Base-by-base conservation (phyloP, 331 rosid genomes). In the Rosa hybrid region DNA sequence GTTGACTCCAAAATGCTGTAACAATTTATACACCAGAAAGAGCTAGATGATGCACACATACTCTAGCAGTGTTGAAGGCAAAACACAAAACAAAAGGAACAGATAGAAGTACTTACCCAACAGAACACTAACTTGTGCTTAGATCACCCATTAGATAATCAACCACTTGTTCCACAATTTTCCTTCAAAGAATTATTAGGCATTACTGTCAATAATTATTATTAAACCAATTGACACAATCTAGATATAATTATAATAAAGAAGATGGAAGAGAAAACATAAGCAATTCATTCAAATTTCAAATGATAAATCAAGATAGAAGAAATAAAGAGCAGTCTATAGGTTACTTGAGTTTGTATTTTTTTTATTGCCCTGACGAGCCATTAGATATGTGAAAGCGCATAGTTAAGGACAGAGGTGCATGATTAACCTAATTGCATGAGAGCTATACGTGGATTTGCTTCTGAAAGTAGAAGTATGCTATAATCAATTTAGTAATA, bases 91-190 rank as follows among this genome's bases (percentile, higher is more conserved):
- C 39, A 54, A 17, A 20, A 3, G 21, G 12, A 81, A 77, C 0
- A 12, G 20, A 78, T 12, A 70, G 34, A 72, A 77, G 78, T 82
- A 34, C 92, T 85, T 85, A 91, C 97, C 97, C 98, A 94, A 81
- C 95, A 91, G 83, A 92, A 91, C 72, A 92, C 83, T 84, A 94
- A 78, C 82, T 80, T 88, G 77, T 83, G 75, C 80, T 81, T 94
- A 83, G 76, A 78, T 87, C 90, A 72, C 92, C 97, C 87, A 94
- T 81, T 87, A 94, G 82, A 82, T 78, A 83, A 86, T 82, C 80
- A 63, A 90, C 41, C 71, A 84, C 77, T 63, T 7, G 45, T 16
- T 79, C 71, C 16, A 88, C 72, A 79, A 85, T 89, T 88, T 77
- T 84, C 97, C 98, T 94, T 68, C 84, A 84, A 79, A 45, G 74